phyloP scores from a whole-genome alignment of 2,329 filamentous ascomycete species.

The Pseudovirgaria hyperparasitica region DNA sequence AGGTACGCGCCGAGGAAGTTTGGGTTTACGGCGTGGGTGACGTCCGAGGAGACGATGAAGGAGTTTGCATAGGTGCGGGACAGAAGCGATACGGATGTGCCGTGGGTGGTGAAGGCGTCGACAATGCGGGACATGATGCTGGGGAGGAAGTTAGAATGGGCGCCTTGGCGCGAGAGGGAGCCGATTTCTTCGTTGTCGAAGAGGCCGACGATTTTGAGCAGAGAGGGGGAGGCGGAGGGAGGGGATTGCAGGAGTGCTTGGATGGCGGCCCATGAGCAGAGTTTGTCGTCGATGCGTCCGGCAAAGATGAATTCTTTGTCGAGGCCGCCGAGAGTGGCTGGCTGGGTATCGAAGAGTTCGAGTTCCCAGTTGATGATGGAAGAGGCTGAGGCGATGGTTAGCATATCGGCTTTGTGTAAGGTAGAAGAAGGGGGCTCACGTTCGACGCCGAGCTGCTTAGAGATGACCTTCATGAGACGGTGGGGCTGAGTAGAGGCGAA shows the following conservation, averaged over 20 bases:
- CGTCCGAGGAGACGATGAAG: constrained; percentile 85
- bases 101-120: constrained; percentile 45
- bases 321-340: constrained; percentile 69
- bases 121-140: constrained; percentile 68
- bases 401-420: not conserved
- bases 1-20: constrained; percentile 83
- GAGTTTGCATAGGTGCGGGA: constrained; percentile 81
- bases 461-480: constrained; percentile 71
- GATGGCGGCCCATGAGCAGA: constrained; percentile 87
- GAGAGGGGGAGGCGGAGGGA: constrained; percentile 32
- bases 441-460: constrained; percentile 63
- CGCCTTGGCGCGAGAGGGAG: constrained; percentile 79
- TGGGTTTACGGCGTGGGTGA: constrained; percentile 87
- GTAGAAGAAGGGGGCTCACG: constrained; percentile 19
- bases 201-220: constrained; percentile 77
- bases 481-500: constrained; percentile 79
- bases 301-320: constrained; percentile 92
- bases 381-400: constrained; percentile 30
- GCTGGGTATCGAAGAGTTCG: constrained; percentile 84
- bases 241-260: constrained; percentile 65
- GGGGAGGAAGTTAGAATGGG: constrained; percentile 77
- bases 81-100: constrained; percentile 43
- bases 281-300: constrained; percentile 91
- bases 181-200: constrained; percentile 98
- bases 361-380: constrained; percentile 92